Conservation (phyloP, 495 filamentous ascomycete genomes). For the Neurospora sp. region DNA sequence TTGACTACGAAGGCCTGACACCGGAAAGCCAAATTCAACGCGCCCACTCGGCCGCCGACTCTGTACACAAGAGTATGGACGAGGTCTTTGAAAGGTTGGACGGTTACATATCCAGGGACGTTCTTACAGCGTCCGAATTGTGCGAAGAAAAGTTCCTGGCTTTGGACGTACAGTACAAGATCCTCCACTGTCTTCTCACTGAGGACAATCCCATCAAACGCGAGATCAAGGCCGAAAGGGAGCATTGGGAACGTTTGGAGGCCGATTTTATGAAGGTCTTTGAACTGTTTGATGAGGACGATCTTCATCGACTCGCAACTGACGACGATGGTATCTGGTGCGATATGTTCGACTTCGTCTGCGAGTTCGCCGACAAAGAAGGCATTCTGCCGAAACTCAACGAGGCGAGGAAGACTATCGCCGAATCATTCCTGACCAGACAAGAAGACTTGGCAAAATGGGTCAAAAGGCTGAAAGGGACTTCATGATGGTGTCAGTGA, state of each 20-base stretch:
- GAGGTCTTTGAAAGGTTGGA: background rate
- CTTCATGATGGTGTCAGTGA: background rate
- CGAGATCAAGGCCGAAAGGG: background rate
- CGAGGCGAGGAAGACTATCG: background rate
- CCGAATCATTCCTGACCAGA: background rate
- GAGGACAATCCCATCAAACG: background rate
- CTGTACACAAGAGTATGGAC: background rate
- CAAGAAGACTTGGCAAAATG: background rate
- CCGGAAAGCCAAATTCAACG: too few species aligned
- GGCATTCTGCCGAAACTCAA: background rate
- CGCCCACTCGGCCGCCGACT: too few species aligned
- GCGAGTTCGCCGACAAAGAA: background rate
- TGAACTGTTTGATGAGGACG: background rate
- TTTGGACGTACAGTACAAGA: background rate
- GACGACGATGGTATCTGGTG: background rate
- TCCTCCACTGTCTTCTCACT: background rate
- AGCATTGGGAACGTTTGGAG: background rate
- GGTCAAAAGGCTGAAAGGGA: background rate
- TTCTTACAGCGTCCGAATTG: too few species aligned
- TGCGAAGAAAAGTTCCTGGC: background rate
- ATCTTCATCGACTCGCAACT: background rate
- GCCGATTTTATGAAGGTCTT: background rate
- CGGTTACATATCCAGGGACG: too few species aligned
- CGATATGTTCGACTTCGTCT: background rate
- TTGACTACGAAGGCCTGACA: too few species aligned